phyloP scores from a whole-genome alignment of 495 filamentous ascomycete species.

The Cercophora sp. region DNA sequence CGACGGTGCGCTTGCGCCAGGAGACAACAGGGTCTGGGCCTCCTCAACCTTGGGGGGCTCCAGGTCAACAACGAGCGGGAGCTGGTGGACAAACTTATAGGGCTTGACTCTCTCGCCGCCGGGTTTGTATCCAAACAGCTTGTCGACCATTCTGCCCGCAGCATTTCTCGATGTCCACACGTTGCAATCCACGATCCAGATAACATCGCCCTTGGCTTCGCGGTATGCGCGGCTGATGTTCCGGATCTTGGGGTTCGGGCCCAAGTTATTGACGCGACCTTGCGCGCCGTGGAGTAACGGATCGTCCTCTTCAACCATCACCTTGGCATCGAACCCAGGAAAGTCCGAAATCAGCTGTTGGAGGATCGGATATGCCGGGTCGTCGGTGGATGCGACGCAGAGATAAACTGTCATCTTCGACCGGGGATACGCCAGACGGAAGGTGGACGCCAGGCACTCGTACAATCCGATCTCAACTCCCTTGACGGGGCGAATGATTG shows the following conservation, averaged over 20 bases:
- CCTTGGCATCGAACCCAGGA: conserved; percentile 63
- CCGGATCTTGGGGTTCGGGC: conserved; percentile 96
- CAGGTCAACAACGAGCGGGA: conserved; percentile 81
- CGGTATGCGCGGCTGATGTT: conserved; percentile 94
- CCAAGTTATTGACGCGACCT: conserved; percentile 57
- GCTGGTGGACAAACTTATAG: conserved; percentile 94
- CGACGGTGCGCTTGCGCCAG: neutral
- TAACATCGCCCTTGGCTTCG: conserved; percentile 86
- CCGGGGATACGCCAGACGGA: conserved; percentile 74
- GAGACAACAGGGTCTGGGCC: conserved; percentile 15
- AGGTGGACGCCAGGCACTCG: conserved; percentile 88
- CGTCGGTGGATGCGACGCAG: conserved; percentile 72
- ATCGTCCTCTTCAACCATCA: conserved; percentile 88
- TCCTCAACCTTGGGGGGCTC: conserved; percentile 33
- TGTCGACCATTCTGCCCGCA: conserved; percentile 80
- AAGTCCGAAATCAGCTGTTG: conserved; percentile 67
- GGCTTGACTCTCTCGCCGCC: conserved; percentile 44
- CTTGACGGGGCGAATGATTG: conserved; percentile 88
- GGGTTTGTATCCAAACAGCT: conserved; percentile 63
- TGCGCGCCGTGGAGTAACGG: conserved; percentile 57
- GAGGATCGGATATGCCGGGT: conserved; percentile 75
- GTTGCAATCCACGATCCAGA: conserved; percentile 97
- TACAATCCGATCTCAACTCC: conserved; percentile 87
- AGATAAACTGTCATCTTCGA: conserved; percentile 76
- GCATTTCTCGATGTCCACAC: conserved; percentile 83